Conservation (phyloP, 805 yeast genomes). For the Candida fluviatilis region DNA sequence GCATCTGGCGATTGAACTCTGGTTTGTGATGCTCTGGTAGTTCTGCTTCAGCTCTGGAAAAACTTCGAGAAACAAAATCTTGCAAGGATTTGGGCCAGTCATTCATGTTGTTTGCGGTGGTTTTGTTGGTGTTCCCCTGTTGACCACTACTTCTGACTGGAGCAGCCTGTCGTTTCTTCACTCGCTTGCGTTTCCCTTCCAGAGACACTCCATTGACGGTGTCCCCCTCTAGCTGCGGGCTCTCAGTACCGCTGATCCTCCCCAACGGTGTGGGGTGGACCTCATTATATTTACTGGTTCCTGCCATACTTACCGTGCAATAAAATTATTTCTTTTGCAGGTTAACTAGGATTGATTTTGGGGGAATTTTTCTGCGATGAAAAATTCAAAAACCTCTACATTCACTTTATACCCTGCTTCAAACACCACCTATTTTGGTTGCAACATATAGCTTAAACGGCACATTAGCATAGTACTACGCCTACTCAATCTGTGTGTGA, state of each 20-base stretch:
- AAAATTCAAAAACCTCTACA: not conserved
- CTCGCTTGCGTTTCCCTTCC: not conserved
- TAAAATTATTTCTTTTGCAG: too few species aligned
- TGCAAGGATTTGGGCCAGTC: constrained; percentile 56
- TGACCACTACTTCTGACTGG: not conserved
- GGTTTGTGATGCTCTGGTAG: constrained; percentile 31
- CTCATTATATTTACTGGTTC: constrained; percentile 16
- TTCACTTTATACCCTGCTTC: not conserved
- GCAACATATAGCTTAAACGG: not conserved
- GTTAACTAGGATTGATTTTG: too few species aligned
- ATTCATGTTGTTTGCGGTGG: not conserved
- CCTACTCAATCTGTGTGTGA: not conserved
- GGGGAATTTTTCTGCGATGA: not conserved
- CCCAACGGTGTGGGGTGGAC: constrained; percentile 16
- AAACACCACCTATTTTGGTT: not conserved
- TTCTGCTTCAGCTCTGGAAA: constrained; percentile 31
- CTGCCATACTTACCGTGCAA: constrained; percentile 1
- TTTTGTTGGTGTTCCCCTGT: too few species aligned
- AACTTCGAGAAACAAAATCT: constrained; percentile 46
- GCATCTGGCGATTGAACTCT: constrained; percentile 47
- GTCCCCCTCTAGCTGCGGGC: not conserved
- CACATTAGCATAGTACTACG: not conserved
- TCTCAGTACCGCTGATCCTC: constrained; percentile 8
- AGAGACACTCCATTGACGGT: not conserved
- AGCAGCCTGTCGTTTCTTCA: too few species aligned